Evolutionary conservation across 371 early-diverging fungal genomes (phyloP).

Genomic region (Mucor indicus): DNA sequence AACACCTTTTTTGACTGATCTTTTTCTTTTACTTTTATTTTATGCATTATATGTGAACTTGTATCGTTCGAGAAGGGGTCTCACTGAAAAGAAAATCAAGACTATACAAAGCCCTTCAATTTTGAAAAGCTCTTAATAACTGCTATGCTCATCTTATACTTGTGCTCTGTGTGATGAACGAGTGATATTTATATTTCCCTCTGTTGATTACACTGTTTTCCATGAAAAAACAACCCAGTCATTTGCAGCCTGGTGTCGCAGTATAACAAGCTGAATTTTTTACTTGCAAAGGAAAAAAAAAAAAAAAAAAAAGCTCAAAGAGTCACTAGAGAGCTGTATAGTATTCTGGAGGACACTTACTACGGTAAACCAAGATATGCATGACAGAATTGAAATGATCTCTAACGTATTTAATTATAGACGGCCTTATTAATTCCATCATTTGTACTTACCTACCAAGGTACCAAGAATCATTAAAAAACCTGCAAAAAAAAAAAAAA

Average conservation of each 20-base stretch:
- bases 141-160: no score
- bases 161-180: no score
- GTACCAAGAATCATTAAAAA: constrained; percentile 8
- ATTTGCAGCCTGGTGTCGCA: constrained; percentile 10
- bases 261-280: constrained; percentile 4
- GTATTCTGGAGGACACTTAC: constrained; percentile 5
- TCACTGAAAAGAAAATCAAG: no score
- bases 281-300: constrained; percentile 7
- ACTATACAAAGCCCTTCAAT: no score
- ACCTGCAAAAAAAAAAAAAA: not conserved
- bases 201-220: constrained; percentile 7
- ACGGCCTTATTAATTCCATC: constrained; percentile 4
- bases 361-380: constrained; percentile 6
- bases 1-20: no score
- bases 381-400: constrained; percentile 6
- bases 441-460: constrained; percentile 5
- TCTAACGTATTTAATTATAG: constrained; percentile 8
- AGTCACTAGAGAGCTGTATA: constrained; percentile 1
- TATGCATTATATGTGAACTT: no score
- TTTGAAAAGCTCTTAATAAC: no score
- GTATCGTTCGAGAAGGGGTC: no score
- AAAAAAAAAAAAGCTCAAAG: not conserved
- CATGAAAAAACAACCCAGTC: not conserved
- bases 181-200: no score
- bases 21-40: no score